Evolutionary conservation across 768 basidiomycete species (phyloP).

Genomic region (Steccherinum ochraceum): DNA sequence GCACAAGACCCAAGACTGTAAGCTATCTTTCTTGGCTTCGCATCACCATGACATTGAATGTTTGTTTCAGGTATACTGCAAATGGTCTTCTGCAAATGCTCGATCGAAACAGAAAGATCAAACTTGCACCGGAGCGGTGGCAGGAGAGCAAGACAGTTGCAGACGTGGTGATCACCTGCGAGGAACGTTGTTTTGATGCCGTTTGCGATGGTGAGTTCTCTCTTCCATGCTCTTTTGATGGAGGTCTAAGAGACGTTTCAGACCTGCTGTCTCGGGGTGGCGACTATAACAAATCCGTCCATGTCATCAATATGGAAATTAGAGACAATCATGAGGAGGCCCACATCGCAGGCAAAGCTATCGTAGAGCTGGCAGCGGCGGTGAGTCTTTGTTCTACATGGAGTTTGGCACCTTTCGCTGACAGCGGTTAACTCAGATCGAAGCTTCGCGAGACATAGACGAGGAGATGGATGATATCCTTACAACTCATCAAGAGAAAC

Average conservation of each 20-base stretch:
- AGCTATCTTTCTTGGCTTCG: slow-evolving; percentile 22
- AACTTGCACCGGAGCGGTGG: slow-evolving; percentile 93
- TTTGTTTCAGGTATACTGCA: slow-evolving; percentile 65
- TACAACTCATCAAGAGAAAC: slow-evolving; percentile 77
- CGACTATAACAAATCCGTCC: slow-evolving; percentile 90
- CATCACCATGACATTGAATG: slow-evolving; percentile 1
- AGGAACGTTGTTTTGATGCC: slow-evolving; percentile 97
- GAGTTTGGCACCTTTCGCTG: slow-evolving; percentile 1
- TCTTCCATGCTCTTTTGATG: slow-evolving; percentile 5
- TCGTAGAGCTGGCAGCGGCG: slow-evolving; percentile 84
- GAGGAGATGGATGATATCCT: slow-evolving; percentile 86
- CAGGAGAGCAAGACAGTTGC: slow-evolving; percentile 84
- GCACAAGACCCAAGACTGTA: slow-evolving; percentile 80
- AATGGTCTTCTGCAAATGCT: slow-evolving; percentile 96
- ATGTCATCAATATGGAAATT: slow-evolving; percentile 96
- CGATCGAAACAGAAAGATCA: slow-evolving; percentile 89
- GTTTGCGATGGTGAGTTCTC: slow-evolving; percentile 87
- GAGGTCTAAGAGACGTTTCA: slow-evolving; percentile 25
- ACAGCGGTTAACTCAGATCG: slow-evolving; percentile 53
- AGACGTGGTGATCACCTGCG: slow-evolving; percentile 98
- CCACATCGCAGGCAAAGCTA: slow-evolving; percentile 89
- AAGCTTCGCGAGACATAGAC: slow-evolving; percentile 80
- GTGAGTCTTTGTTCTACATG: slow-evolving; percentile 42
- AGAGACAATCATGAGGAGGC: slow-evolving; percentile 99
- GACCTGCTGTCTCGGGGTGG: slow-evolving; percentile 86